phyloP scores from a whole-genome alignment of 2,329 filamentous ascomycete genomes.

The Peltaster fructicola region DNA sequence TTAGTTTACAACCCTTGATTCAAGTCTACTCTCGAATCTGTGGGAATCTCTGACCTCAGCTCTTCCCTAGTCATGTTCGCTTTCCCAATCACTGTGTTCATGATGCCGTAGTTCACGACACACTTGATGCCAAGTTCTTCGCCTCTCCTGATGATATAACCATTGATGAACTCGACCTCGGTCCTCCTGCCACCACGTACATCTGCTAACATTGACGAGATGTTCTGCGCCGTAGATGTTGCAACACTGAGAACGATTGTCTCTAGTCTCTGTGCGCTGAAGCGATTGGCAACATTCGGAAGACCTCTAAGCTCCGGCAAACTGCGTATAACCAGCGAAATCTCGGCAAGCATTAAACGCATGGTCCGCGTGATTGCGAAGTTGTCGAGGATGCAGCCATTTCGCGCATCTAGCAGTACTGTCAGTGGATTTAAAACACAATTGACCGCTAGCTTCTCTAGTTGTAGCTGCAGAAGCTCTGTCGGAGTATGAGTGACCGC shows the following conservation, averaged over 20 bases:
- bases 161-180: slow-evolving; percentile 74
- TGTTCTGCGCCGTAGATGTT: slow-evolving; percentile 35
- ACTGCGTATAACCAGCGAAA: slow-evolving; percentile 49
- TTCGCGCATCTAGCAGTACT: slow-evolving; percentile 58
- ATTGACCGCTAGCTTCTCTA: slow-evolving; percentile 61
- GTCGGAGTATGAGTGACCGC: slow-evolving; percentile 40
- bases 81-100: slow-evolving; percentile 58
- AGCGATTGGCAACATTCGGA: slow-evolving; percentile 41
- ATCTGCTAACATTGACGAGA: slow-evolving; percentile 51
- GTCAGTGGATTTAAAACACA: slow-evolving; percentile 68
- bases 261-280: slow-evolving; percentile 43
- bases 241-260: slow-evolving; percentile 39
- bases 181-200: slow-evolving; percentile 43
- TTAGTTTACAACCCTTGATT: slow-evolving; percentile 6
- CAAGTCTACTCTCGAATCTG: slow-evolving; percentile 6
- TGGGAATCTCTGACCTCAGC: slow-evolving; percentile 23
- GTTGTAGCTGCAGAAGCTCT: slow-evolving; percentile 52
- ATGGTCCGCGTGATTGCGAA: slow-evolving; percentile 47
- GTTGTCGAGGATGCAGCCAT: slow-evolving; percentile 54
- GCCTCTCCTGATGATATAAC: slow-evolving; percentile 64
- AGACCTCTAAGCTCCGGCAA: slow-evolving; percentile 57
- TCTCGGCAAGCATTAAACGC: slow-evolving; percentile 55
- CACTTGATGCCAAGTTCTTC: slow-evolving; percentile 54
- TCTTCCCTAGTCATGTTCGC: slow-evolving; percentile 28
- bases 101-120: slow-evolving; percentile 54